A percentile compares a stretch with the other conserved stretches of the same genome.
phyloP scores from a whole-genome alignment of 345 rosid species.

The Aegle marmelos region DNA sequence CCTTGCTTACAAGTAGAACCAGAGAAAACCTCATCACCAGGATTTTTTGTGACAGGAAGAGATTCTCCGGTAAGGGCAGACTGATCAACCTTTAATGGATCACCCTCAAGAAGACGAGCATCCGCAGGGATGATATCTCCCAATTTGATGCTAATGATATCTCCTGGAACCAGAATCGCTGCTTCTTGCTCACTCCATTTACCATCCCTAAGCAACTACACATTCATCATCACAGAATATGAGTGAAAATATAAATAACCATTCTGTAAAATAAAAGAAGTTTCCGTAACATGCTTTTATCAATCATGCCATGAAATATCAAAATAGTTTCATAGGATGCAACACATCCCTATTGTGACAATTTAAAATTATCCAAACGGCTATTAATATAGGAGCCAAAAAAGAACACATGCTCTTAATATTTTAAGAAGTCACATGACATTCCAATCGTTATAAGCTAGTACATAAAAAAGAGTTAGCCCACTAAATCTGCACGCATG shows the following conservation, averaged over 20 bases:
- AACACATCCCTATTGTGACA: neutral
- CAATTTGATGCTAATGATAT: constrained; percentile 71
- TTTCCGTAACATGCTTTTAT: neutral
- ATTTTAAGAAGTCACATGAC: neutral
- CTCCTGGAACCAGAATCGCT: constrained; percentile 80
- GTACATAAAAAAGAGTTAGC: neutral
- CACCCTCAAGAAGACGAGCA: constrained; percentile 92
- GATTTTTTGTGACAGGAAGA: constrained; percentile 64
- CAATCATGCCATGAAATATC: neutral
- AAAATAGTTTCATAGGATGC: neutral
- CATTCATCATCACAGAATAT: neutral
- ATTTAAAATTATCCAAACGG: neutral
- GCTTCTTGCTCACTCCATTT: constrained; percentile 79
- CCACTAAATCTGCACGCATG: neutral
- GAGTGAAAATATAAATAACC: neutral
- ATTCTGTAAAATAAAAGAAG: neutral
- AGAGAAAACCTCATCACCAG: constrained; percentile 69
- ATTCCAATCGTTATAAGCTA: neutral
- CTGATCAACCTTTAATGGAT: constrained; percentile 70
- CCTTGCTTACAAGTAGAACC: constrained; percentile 93
- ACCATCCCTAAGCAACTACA: constrained; percentile 70
- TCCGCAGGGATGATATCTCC: constrained; percentile 92
- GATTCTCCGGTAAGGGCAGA: constrained; percentile 67
- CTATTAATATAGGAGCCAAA: neutral
- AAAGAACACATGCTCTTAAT: neutral